These are phyloP conservation scores for Cadophora sp. DNA, from an alignment of 2,329 filamentous ascomycete species.

Conservation along the genomic window DNA sequence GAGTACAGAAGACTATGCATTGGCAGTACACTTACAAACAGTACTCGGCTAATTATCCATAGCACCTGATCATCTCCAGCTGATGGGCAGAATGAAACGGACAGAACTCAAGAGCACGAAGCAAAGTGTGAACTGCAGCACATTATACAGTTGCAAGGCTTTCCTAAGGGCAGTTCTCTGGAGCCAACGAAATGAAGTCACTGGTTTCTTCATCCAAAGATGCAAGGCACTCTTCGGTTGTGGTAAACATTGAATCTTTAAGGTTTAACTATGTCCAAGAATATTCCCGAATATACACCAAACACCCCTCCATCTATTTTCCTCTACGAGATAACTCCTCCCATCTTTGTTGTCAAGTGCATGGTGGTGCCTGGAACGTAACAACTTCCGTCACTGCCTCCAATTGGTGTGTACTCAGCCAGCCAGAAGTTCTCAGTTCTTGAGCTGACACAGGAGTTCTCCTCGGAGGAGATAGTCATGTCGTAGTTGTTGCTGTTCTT, in stretches of 20 bases:
- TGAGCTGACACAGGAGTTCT: constrained; percentile 39
- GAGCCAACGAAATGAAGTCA: constrained; percentile 12
- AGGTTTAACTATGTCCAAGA: constrained; percentile 37
- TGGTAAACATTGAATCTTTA: constrained; percentile 23
- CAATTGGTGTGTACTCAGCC: constrained; percentile 37
- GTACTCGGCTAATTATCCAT: no score
- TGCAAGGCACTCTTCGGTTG: constrained; percentile 1
- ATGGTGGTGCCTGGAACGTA: constrained; percentile 37
- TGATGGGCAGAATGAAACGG: no score
- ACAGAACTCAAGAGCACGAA: no score
- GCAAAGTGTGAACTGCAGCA: no score
- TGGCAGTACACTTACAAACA: no score
- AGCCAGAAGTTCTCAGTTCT: constrained; percentile 42
- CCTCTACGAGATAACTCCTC: constrained; percentile 27
- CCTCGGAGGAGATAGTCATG: constrained; percentile 40
- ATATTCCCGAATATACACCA: constrained; percentile 17
- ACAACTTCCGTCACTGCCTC: constrained; percentile 41
- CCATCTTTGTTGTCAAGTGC: constrained; percentile 39
- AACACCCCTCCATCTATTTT: background rate
- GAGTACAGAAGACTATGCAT: no score
- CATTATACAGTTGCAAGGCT: no score
- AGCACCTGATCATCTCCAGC: no score
- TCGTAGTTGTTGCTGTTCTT: constrained; percentile 39
- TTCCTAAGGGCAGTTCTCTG: no score
- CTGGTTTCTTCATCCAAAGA: constrained; percentile 20